These are phyloP conservation scores for Paramecium octaurelia DNA, from an alignment of 73 alveolate genomes.

Conservation along the genomic window DNA sequence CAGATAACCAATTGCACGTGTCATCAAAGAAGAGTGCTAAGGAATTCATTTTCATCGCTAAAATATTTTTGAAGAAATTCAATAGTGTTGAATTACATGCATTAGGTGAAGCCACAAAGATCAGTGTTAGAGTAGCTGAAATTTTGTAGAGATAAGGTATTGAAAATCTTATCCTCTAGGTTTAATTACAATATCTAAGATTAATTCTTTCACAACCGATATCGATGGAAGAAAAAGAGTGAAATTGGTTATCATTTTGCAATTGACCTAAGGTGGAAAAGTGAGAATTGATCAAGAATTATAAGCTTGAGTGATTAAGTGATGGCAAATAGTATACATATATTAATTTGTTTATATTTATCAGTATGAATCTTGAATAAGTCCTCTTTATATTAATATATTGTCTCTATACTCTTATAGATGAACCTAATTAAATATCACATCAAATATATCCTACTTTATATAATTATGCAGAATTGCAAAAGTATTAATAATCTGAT, in stretches of 20 bases:
- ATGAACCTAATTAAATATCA: too few species aligned
- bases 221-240: background rate
- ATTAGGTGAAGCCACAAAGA: constrained; percentile 17
- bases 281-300: constrained; percentile 11
- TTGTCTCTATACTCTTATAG: background rate
- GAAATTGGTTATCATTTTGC: background rate
- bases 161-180: background rate
- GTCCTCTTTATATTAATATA: too few species aligned
- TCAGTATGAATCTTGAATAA: background rate
- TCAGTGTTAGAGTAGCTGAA: constrained; percentile 27
- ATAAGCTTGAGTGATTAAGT: background rate
- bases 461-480: background rate
- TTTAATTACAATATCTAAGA: background rate
- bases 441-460: background rate
- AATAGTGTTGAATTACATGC: background rate
- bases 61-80: constrained; percentile 31
- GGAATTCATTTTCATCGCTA: constrained; percentile 1
- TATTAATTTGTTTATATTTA: background rate
- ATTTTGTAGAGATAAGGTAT: constrained; percentile 14
- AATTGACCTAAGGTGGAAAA: background rate
- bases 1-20: background rate
- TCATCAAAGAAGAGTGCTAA: background rate
- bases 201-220: background rate
- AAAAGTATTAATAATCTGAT: background rate
- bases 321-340: background rate